These are phyloP conservation scores for Candida morakotiae DNA, from an alignment of 805 yeast genomes.

Conservation along the genomic window DNA sequence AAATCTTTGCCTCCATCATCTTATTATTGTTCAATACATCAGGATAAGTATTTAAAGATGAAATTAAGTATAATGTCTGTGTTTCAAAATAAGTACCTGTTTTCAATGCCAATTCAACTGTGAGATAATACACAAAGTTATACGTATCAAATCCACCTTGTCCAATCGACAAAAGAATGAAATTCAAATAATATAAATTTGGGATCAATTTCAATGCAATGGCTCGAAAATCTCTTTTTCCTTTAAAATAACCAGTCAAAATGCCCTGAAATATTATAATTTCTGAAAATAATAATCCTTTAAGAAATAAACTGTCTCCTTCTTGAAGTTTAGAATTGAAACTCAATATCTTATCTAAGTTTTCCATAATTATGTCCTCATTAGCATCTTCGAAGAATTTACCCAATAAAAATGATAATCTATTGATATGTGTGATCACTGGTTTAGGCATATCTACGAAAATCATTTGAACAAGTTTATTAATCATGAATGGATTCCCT, in stretches of 20 bases:
- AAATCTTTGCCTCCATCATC: slow-evolving; percentile 33
- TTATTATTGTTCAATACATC: slow-evolving; percentile 22
- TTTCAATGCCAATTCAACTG: slow-evolving; percentile 37
- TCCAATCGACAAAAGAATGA: slow-evolving; percentile 50
- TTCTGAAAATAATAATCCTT: slow-evolving; percentile 42
- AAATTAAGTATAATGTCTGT: slow-evolving; percentile 29
- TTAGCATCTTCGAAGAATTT: slow-evolving; percentile 21
- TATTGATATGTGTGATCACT: slow-evolving; percentile 44
- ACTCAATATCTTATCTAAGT: slow-evolving; percentile 18
- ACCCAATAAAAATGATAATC: slow-evolving; percentile 44
- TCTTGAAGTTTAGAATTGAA: slow-evolving; percentile 20
- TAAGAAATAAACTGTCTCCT: slow-evolving; percentile 18
- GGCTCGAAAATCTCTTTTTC: slow-evolving; percentile 13
- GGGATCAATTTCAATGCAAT: slow-evolving; percentile 30
- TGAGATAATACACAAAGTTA: slow-evolving; percentile 52
- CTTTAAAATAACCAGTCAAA: slow-evolving; percentile 29
- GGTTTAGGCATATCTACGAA: slow-evolving; percentile 28
- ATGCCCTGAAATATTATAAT: slow-evolving; percentile 51
- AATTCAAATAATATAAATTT: slow-evolving; percentile 41
- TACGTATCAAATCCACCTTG: slow-evolving; percentile 63
- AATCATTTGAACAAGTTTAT: slow-evolving; percentile 16
- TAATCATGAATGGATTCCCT: slow-evolving; percentile 18
- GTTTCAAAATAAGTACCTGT: slow-evolving; percentile 23
- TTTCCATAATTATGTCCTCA: slow-evolving; percentile 16
- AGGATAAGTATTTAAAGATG: slow-evolving; percentile 29